Evolutionary conservation across 176 grass and related monocot species (phyloP), one percentile per base, ranked within the genome.

Genomic region (Neostapfia colusana): DNA sequence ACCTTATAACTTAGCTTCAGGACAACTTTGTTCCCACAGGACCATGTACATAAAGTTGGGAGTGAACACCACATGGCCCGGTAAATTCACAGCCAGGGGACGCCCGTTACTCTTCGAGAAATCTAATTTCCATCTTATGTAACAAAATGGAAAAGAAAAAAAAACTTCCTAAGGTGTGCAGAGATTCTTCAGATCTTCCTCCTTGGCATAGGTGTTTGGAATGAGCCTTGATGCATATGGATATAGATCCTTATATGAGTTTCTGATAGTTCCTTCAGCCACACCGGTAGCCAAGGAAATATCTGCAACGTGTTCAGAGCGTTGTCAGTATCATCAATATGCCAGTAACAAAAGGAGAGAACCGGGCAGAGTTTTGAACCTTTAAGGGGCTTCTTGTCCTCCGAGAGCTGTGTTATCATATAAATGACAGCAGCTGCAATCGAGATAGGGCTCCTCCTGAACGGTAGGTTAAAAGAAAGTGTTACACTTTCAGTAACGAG

Each of bases 391-490:
- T 89, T 96, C 71, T 96, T 96, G 51, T 92, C 93, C 25, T 92
- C 93, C 26, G 89, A 96, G 11, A 96, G 81, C 73, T 96, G 93
- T 27, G 93, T 96, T 82, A 96, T 96, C 89, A 96, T 96, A 71
- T 96, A 96, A 64, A 96, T 96, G 53, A 96, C 93, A 48, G 93
- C 93, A 3, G 93, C 93, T 55, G 93, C 93, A 75, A 96, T 92
- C 48, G 93, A 96, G 17, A 96, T 89, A 23, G 93, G 93, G 3
- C 89, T 96, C 84, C 93, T 92, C 93, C 93, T 96, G 87, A 69
- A 85, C 28, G 60, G 35, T 27, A 79, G n/a, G 48, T 48, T 46
- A 48, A 38, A 76, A 57, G 28, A 12, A 83, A 54, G 17, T 57
- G 81, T 80, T 21, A 56, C 74, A 16, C 65, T 77, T 77, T 13